phyloP scores from a whole-genome alignment of 805 yeast genomes.

The Saccharomyces jurei region DNA sequence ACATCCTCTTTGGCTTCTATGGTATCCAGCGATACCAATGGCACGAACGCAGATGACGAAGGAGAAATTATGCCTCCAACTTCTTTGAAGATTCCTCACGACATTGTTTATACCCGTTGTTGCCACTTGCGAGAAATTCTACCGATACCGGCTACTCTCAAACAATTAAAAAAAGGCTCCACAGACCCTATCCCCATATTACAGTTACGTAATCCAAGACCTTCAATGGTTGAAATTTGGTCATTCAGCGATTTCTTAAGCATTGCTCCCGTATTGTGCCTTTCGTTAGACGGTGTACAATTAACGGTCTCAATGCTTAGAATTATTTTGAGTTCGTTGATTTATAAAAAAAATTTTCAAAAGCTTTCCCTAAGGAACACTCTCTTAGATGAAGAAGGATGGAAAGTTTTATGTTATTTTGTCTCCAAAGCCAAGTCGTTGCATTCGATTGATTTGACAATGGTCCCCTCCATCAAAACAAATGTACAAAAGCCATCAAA shows the following conservation, averaged over 20 bases:
- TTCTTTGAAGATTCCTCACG: constrained; percentile 39
- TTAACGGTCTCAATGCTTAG: constrained; percentile 70
- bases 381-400: constrained; percentile 63
- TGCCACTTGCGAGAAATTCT: constrained; percentile 86
- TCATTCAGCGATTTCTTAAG: constrained; percentile 83
- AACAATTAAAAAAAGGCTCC: constrained; percentile 67
- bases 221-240: constrained; percentile 79
- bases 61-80: constrained; percentile 28
- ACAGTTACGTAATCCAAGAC: constrained; percentile 75
- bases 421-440: constrained; percentile 54
- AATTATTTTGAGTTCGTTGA: constrained; percentile 56
- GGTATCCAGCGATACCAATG: constrained; percentile 8
- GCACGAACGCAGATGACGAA: constrained; percentile 8
- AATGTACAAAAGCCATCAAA: constrained; percentile 35
- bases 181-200: constrained; percentile 73
- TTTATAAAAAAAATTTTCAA: constrained; percentile 54
- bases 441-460: constrained; percentile 56
- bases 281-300: constrained; percentile 73
- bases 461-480: constrained; percentile 33
- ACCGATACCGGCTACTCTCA: constrained; percentile 84
- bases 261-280: constrained; percentile 71
- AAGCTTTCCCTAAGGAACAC: constrained; percentile 76
- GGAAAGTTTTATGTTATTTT: constrained; percentile 76
- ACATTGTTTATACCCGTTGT: constrained; percentile 79
- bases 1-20: constrained; percentile 17